These are phyloP conservation scores for Glomus cerebriforme DNA, from an alignment of 192 early-diverging fungal genomes.

Conservation along the genomic window DNA sequence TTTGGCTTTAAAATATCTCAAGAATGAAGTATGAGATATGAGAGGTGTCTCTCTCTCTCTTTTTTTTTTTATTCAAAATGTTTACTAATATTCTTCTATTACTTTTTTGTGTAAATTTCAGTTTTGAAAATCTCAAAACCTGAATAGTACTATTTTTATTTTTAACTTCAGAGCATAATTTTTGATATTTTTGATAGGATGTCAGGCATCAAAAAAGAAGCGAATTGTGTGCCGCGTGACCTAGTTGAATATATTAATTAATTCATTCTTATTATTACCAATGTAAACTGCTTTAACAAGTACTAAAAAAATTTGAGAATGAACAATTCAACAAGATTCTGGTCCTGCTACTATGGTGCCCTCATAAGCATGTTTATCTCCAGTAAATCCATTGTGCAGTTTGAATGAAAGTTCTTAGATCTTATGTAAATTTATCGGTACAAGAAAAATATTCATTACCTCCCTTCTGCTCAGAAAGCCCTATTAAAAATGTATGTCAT, in stretches of 20 bases:
- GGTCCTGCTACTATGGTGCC: constrained; percentile 16
- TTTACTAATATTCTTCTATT: too few species aligned
- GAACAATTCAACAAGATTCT: constrained; percentile 6
- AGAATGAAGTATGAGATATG: too few species aligned
- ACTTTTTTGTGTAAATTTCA: too few species aligned
- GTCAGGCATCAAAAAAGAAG: constrained; percentile 27
- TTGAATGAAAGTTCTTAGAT: constrained; percentile 40
- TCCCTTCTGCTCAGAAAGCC: constrained; percentile 36
- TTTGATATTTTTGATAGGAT: too few species aligned
- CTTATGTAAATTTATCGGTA: constrained; percentile 37
- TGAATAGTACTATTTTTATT: too few species aligned
- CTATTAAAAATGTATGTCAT: constrained; percentile 36
- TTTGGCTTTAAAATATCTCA: too few species aligned
- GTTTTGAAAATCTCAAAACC: too few species aligned
- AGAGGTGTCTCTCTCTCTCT: too few species aligned
- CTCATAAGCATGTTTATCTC: constrained; percentile 35
- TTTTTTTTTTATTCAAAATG: too few species aligned
- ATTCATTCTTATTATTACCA: constrained; percentile 15
- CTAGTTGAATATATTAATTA: constrained; percentile 17
- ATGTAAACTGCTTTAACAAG: constrained; percentile 20
- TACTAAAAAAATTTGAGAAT: constrained; percentile 9
- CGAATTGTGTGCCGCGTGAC: constrained; percentile 40
- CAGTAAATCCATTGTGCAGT: constrained; percentile 25
- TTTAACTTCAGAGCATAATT: too few species aligned
- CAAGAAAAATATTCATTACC: constrained; percentile 28